phyloP scores from a whole-genome alignment of 495 filamentous ascomycete species.

The Cairneyella variabilis region DNA sequence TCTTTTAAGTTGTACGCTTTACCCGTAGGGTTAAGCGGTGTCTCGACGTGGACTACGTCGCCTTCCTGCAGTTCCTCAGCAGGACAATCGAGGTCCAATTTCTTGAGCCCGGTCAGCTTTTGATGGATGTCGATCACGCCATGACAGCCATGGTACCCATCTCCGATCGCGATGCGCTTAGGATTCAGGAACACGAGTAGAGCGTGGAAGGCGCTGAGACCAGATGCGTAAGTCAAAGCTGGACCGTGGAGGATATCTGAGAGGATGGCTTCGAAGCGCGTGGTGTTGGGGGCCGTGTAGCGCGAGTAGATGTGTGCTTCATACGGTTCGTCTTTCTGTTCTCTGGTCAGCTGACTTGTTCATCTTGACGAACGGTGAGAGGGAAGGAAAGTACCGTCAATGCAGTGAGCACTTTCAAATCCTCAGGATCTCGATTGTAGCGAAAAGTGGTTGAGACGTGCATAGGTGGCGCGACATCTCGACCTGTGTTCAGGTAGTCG shows the following conservation, averaged over 20 bases:
- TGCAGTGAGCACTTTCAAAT: conserved; percentile 47
- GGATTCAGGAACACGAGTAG: conserved; percentile 75
- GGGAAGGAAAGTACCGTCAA: conserved; percentile 37
- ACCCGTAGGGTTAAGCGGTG: conserved; percentile 85
- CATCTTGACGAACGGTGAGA: not conserved
- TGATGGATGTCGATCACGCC: conserved; percentile 68
- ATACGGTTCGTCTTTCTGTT: conserved; percentile 34
- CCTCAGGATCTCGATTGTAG: conserved; percentile 64
- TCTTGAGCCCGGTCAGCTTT: conserved; percentile 65
- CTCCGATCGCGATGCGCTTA: conserved; percentile 68
- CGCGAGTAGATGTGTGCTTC: conserved; percentile 76
- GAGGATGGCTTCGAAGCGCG: conserved; percentile 80
- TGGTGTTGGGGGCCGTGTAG: conserved; percentile 65
- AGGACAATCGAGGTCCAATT: conserved; percentile 59
- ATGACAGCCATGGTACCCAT: conserved; percentile 91
- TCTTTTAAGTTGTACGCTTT: conserved; percentile 65
- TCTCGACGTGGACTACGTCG: conserved; percentile 89
- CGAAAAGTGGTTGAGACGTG: conserved; percentile 88
- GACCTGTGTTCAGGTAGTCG: conserved; percentile 64
- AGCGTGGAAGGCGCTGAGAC: conserved; percentile 83
- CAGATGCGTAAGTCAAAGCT: conserved; percentile 73
- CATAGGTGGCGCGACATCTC: conserved; percentile 79
- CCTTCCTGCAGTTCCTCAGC: conserved; percentile 57
- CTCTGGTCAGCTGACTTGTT: conserved; percentile 16
- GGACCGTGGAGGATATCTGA: conserved; percentile 65